Evolutionary conservation across 2,329 filamentous ascomycete species (phyloP).

Genomic region (Epichloe scottii): DNA sequence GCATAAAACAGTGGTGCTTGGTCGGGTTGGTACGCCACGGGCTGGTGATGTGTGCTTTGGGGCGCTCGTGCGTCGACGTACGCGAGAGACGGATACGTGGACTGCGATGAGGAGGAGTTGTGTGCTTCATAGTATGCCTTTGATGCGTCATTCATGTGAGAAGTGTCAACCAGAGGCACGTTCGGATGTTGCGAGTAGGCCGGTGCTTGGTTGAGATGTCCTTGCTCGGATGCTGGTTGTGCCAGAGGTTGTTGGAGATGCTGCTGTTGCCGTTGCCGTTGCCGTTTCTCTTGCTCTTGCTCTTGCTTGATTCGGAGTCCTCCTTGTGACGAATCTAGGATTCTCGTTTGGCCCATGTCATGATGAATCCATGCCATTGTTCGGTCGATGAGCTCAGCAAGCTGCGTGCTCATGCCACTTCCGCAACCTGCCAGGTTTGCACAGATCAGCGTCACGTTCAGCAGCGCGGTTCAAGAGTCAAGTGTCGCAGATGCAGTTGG

Average conservation of each 20-base stretch:
- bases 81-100: slow-evolving; percentile 18
- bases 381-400: slow-evolving; percentile 35
- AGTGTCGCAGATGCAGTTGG: neutral
- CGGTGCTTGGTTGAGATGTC: slow-evolving; percentile 14
- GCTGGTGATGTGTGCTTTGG: neutral
- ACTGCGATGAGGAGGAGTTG: slow-evolving; percentile 14
- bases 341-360: slow-evolving; percentile 29
- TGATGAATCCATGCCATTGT: slow-evolving; percentile 40
- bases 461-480: neutral
- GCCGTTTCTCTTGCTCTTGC: neutral
- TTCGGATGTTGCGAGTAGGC: slow-evolving; percentile 15
- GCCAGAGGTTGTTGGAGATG: slow-evolving; percentile 11
- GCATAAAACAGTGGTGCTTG: slow-evolving; percentile 17
- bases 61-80: slow-evolving; percentile 15
- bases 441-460: slow-evolving; percentile 4
- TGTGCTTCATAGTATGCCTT: slow-evolving; percentile 19
- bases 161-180: slow-evolving; percentile 6
- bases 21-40: slow-evolving; percentile 14
- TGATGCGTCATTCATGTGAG: slow-evolving; percentile 11
- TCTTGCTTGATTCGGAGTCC: slow-evolving; percentile 26
- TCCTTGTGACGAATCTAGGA: slow-evolving; percentile 7
- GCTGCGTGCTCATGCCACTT: slow-evolving; percentile 28
- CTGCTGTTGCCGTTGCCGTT: slow-evolving; percentile 12
- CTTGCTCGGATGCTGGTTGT: slow-evolving; percentile 21
- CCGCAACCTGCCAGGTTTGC: slow-evolving; percentile 27